Conservation (phyloP, 805 yeast genomes). For the Spathaspora passalidarum region DNA sequence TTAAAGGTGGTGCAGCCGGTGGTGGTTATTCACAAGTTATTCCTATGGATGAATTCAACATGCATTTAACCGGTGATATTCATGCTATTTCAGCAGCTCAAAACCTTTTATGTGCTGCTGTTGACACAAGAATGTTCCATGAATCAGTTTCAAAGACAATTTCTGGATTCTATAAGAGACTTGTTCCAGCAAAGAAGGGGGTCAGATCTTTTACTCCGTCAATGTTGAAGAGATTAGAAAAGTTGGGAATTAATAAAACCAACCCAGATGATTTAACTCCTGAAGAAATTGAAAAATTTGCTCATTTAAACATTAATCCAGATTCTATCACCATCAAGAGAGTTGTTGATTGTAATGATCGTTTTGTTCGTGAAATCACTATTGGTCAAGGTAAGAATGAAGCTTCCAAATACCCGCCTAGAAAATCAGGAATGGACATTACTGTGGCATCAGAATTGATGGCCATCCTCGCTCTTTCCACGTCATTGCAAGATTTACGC, state of each 20-base stretch:
- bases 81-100: slow-evolving; percentile 95
- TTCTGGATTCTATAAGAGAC: slow-evolving; percentile 73
- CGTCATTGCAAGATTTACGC: slow-evolving; percentile 78
- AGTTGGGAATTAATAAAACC: slow-evolving; percentile 77
- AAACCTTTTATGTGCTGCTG: slow-evolving; percentile 91
- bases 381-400: slow-evolving; percentile 93
- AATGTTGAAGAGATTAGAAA: slow-evolving; percentile 70
- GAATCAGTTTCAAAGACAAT: slow-evolving; percentile 81
- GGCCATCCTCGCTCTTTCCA: slow-evolving; percentile 90
- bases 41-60: slow-evolving; percentile 98
- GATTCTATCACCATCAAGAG: slow-evolving; percentile 87
- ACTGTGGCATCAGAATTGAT: slow-evolving; percentile 95
- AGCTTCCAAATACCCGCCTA: slow-evolving; percentile 66
- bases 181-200: slow-evolving; percentile 86
- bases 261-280: slow-evolving; percentile 77
- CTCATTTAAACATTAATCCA: slow-evolving; percentile 85
- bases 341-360: slow-evolving; percentile 92
- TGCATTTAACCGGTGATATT: slow-evolving; percentile 96
- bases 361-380: slow-evolving; percentile 84
- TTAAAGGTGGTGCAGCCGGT: slow-evolving; percentile 99
- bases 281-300: slow-evolving; percentile 73
- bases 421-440: slow-evolving; percentile 91
- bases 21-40: slow-evolving; percentile 98
- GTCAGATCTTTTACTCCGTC: slow-evolving; percentile 73
- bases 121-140: slow-evolving; percentile 96